A percentile compares a stretch with the other conserved stretches of the same genome.
Conservation (phyloP, 345 rosid species). For the Arabidopsis arenosa region DNA sequence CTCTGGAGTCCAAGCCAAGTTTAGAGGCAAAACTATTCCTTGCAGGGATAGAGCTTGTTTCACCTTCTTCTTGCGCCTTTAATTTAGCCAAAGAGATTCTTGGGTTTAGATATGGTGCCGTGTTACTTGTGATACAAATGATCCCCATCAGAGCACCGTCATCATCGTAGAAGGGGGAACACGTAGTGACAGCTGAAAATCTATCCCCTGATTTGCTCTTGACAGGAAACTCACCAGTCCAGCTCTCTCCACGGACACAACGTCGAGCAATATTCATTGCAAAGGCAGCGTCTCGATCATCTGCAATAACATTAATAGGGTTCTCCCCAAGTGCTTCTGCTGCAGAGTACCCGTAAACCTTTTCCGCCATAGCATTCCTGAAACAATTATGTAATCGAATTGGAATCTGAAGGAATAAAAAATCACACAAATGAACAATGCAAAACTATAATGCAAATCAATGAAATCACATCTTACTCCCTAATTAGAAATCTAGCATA, state of each 20-base stretch:
- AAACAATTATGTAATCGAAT: conserved; percentile 33
- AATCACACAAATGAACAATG: background rate
- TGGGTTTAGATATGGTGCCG: conserved; percentile 57
- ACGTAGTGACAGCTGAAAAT: conserved; percentile 64
- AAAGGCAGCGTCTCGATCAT: conserved; percentile 58
- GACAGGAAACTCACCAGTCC: conserved; percentile 92
- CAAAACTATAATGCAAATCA: conserved; percentile 1
- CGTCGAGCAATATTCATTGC: conserved; percentile 62
- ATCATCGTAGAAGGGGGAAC: conserved; percentile 81
- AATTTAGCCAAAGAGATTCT: conserved; percentile 43
- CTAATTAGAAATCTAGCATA: conserved; percentile 1
- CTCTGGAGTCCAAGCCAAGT: conserved; percentile 44
- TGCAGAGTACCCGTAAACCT: conserved; percentile 77
- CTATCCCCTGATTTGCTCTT: conserved; percentile 77
- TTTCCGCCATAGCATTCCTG: conserved; percentile 93
- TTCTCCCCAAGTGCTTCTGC: conserved; percentile 82
- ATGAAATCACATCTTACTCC: background rate
- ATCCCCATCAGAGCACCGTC: conserved; percentile 74
- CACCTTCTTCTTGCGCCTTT: conserved; percentile 54
- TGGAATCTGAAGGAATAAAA: conserved; percentile 17
- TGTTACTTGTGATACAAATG: conserved; percentile 73
- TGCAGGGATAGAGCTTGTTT: conserved; percentile 56
- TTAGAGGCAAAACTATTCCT: conserved; percentile 61
- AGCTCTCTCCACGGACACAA: conserved; percentile 69
- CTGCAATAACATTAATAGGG: conserved; percentile 71